Base-by-base conservation (phyloP, 1,139 yeast genomes). In the Suhomyces ambrosiae region DNA sequence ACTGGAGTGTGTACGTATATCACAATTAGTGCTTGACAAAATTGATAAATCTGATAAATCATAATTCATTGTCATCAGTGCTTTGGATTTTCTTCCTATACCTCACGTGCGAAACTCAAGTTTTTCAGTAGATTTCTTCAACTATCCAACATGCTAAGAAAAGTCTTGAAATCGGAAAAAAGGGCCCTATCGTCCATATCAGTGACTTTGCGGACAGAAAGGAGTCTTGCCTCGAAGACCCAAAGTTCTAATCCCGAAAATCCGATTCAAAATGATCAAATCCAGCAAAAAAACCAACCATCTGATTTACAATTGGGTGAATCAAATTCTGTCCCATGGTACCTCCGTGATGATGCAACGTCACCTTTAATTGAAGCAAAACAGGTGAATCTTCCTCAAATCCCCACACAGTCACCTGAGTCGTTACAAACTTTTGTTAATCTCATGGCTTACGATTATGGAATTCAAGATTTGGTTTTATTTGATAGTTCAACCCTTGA, bases 341-440 rank as follows among this genome's bases (percentile, higher is more conserved):
- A 81, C 49, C 54, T 82, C 47, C 67, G 87, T 37, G 74, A 74
- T 24, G 74, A 71, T 19, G 65, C 68, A 25, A 60, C 80, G 0
- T 73, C 80, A 0, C 49, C 56, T 2, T 44, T 66, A 8, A 40
- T 56, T 1, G 64, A 60, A 9, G 64, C 65, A 9, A 56, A 61
- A 7, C 56, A 50, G 32, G 54, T 62, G 8, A 64, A 54, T 27
- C 50, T 72, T 35, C 85, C 81, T 0, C 63, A 54, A 2, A 46
- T 83, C 5, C 96, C 96, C 0, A 47, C 44, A 0, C 50, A 67
- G 32, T 61, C 86, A 0, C 96, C 96, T 0, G 53, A 49, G 0
- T 53, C 77, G 0, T 50, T 88, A 5, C 53, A 52, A 9, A 58
- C 59, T 3, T 61, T 87, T 9, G 56, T 82, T 7, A 49, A 65